These are phyloP conservation scores for Brassica carinata DNA, from an alignment of 345 rosid genomes.

Conservation along the genomic window DNA sequence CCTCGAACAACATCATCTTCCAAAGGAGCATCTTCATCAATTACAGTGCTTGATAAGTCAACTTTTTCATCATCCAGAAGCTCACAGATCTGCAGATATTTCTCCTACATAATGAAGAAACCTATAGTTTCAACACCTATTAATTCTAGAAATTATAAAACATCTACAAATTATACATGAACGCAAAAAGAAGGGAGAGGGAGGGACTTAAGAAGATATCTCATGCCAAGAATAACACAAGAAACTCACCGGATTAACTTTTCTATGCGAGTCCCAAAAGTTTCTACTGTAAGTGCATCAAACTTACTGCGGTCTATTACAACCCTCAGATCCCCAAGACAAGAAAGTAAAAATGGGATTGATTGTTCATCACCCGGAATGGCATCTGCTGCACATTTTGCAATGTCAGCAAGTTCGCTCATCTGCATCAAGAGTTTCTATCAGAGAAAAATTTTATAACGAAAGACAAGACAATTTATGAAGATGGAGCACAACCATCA, in stretches of 20 bases:
- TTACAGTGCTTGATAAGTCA: constrained; percentile 81
- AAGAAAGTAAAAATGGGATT: constrained; percentile 65
- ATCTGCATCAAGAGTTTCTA: constrained; percentile 60
- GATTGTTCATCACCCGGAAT: constrained; percentile 80
- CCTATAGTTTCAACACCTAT: constrained; percentile 12
- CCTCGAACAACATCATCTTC: constrained; percentile 97
- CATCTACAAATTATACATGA: constrained; percentile 7
- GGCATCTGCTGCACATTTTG: constrained; percentile 84
- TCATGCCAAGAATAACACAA: constrained; percentile 28
- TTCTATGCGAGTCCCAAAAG: constrained; percentile 95
- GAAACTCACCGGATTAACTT: constrained; percentile 73
- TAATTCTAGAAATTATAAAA: constrained; percentile 3
- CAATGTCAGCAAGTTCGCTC: constrained; percentile 96
- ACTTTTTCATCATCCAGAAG: constrained; percentile 87
- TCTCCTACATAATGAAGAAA: constrained; percentile 60
- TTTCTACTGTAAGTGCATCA: constrained; percentile 94
- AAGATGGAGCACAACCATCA: constrained; percentile 12
- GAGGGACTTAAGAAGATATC: not conserved
- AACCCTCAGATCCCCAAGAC: constrained; percentile 81
- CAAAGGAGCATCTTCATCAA: constrained; percentile 93
- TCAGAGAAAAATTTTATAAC: not conserved
- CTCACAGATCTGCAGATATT: constrained; percentile 93
- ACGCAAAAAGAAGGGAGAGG: not conserved
- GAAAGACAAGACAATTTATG: constrained; percentile 16
- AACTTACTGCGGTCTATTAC: constrained; percentile 87